phyloP scores from a whole-genome alignment of 495 filamentous ascomycete genomes.

The Trichoderma parareesei region DNA sequence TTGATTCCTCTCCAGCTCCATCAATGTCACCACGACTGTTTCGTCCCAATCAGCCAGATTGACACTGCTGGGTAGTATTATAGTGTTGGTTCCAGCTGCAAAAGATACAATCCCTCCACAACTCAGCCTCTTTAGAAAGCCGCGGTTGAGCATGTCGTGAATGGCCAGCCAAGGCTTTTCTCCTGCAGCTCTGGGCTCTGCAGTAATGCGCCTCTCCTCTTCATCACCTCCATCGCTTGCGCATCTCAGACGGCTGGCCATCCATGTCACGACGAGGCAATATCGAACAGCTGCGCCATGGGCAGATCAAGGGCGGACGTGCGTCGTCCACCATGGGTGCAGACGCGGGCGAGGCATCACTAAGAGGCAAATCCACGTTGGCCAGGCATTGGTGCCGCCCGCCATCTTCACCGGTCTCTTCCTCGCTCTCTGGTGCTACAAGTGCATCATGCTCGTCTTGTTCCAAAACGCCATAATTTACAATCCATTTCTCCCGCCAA shows the following conservation, averaged over 20 bases:
- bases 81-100: background rate
- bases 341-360: background rate
- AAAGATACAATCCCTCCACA: too few species aligned
- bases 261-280: background rate
- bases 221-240: background rate
- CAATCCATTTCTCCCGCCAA: conserved; percentile 64
- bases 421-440: conserved; percentile 64
- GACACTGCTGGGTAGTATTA: background rate
- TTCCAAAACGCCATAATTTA: conserved; percentile 84
- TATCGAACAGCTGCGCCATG: background rate
- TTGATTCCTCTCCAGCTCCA: too few species aligned
- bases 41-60: background rate
- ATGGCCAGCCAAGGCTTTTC: background rate
- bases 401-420: conserved; percentile 58
- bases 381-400: conserved; percentile 53
- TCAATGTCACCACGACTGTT: too few species aligned
- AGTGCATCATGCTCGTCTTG: conserved; percentile 70
- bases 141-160: background rate
- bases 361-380: conserved; percentile 33
- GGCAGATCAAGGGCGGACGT: background rate
- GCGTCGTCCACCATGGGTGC: background rate
- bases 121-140: background rate
- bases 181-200: background rate
- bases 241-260: background rate
- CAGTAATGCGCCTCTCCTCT: background rate